These are phyloP conservation scores for Solanum ossicruentum DNA, from an alignment of 257 asterid genomes.

Conservation along the genomic window DNA sequence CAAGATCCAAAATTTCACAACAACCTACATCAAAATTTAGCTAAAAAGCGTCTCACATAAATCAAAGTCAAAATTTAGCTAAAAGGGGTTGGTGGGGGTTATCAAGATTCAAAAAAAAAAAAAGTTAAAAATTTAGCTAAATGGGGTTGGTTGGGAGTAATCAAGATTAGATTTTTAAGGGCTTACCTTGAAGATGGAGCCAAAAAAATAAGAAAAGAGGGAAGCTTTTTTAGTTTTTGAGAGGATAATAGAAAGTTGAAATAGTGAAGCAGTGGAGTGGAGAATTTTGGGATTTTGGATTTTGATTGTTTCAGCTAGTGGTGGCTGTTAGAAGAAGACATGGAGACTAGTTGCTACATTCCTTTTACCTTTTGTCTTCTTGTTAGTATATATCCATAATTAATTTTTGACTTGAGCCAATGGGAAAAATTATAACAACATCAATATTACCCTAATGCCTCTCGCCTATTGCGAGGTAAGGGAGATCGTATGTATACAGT, in stretches of 20 bases:
- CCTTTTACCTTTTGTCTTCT: neutral
- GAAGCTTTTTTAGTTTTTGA: neutral
- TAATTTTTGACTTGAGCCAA: too few relatives aligned
- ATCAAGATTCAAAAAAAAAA: neutral
- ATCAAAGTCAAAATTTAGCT: neutral
- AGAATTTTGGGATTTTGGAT: neutral
- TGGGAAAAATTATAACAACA: too few relatives aligned
- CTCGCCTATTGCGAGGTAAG: too few relatives aligned
- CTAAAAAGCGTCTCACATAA: neutral
- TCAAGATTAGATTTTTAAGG: neutral
- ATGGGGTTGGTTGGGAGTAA: neutral
- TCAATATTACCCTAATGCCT: too few relatives aligned
- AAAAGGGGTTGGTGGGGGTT: neutral
- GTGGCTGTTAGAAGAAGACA: neutral
- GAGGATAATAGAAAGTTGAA: neutral
- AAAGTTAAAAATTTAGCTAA: neutral
- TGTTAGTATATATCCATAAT: neutral
- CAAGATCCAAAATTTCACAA: neutral
- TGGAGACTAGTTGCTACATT: neutral
- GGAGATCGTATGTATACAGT: too few relatives aligned
- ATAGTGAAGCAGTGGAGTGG: conserved; percentile 2
- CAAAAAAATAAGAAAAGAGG: neutral
- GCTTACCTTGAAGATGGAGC: neutral
- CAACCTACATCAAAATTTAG: neutral
- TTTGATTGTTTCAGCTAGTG: neutral